Base-by-base conservation (phyloP, 257 asterid species). In the Mitragyna speciosa region DNA sequence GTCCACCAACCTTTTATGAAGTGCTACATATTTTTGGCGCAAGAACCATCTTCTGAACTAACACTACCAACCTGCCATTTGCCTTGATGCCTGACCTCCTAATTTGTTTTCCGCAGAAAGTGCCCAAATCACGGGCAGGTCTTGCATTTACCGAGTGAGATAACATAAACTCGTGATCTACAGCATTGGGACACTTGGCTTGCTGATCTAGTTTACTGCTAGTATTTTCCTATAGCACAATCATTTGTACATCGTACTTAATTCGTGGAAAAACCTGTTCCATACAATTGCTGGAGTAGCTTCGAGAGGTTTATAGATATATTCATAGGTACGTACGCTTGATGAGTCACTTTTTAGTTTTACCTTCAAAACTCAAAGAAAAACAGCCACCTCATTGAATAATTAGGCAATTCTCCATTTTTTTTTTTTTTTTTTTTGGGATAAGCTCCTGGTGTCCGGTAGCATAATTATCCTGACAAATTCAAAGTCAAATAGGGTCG, bases 1-100 rank as follows among this genome's bases (percentile, higher is more conserved):
- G 64, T 33, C 80, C 63, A 80, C 70, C 83, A 74, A 80, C 79
- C 70, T 24, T 24, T 28, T 4, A 63, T 41, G 56, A 61, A 28
- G 30, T 72, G 74, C 15, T 5, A 31, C 14, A 22, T 48, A 9
- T 28, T 65, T 43, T 64, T 54, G 56, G 31, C n/a, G 1, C 30
- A 10, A 66, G 39, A 67, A 22, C 76, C 10, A 20, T 63, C 49
- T 61, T 79, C 78, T 45, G 78, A 79, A 24, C 78, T 72, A 72
- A 72, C 82, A 47, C 6, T 63, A 76, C 71, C 79, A 59, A 76
- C 79, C 41, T 12, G 36, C 0, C 49, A 76, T 41, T 76, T 36
- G 19, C 70, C 30, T 33, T 9, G 49, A 5, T 61, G 36, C 70
- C 39, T 67, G 72, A 67, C 19, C 20, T 47, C 31, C 71, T 16